Evolutionary conservation across 495 filamentous ascomycete species (phyloP).

Genomic region (Podospora tetraspora): DNA sequence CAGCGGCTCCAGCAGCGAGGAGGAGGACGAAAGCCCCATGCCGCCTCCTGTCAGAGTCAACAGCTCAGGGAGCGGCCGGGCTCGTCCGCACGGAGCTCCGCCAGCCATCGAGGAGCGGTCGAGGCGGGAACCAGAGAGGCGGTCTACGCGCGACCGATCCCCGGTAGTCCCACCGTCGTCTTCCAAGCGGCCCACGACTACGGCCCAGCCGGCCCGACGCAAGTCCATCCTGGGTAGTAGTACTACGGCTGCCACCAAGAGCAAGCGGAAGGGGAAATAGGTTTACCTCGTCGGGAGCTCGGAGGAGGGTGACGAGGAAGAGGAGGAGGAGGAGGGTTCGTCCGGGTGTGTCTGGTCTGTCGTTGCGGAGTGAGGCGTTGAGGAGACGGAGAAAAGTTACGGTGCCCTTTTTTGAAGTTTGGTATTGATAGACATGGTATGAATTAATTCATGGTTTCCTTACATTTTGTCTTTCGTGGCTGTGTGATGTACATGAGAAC

Average conservation of each 20-base stretch:
- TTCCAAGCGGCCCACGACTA: conserved; percentile 24
- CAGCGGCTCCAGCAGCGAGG: conserved; percentile 13
- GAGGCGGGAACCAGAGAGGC: conserved; percentile 23
- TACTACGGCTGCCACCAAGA: conserved; percentile 17
- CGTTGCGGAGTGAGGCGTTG: background rate
- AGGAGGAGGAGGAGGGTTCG: background rate
- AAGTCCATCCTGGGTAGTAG: conserved; percentile 20
- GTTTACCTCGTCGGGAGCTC: background rate
- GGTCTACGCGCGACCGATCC: conserved; percentile 18
- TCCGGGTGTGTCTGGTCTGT: conserved; percentile 1
- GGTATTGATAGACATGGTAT: conserved; percentile 24
- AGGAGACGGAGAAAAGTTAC: background rate
- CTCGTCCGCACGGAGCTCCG: conserved; percentile 11
- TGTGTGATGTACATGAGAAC: background rate
- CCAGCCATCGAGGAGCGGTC: conserved; percentile 21
- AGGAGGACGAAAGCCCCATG: conserved; percentile 2
- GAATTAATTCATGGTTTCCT: conserved; percentile 20
- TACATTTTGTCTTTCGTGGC: background rate
- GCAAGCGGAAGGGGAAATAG: conserved; percentile 26
- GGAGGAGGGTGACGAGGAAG: background rate
- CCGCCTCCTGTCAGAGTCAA: background rate
- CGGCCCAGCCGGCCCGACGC: conserved; percentile 24
- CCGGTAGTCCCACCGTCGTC: conserved; percentile 10
- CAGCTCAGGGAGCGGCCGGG: conserved; percentile 11
- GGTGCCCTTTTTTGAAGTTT: background rate